These are phyloP conservation scores for Articulospora tetracladia DNA, from an alignment of 495 filamentous ascomycete species.

Conservation along the genomic window DNA sequence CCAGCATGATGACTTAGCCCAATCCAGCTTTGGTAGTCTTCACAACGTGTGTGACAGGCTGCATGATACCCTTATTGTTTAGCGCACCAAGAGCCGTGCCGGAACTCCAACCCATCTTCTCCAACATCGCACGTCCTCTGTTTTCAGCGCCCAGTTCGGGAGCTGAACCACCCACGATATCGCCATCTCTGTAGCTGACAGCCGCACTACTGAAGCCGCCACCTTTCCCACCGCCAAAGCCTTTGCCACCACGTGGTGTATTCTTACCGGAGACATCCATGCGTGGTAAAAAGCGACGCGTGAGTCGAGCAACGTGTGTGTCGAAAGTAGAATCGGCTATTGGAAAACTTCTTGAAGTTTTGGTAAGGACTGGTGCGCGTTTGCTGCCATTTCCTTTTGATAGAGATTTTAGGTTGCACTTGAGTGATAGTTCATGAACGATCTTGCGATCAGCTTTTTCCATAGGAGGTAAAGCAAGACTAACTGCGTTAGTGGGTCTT, in stretches of 20 bases:
- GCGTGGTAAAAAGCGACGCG: constrained; percentile 42
- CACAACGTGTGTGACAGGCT: constrained; percentile 83
- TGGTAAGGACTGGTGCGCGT: constrained; percentile 74
- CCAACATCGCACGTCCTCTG: constrained; percentile 80
- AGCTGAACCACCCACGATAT: constrained; percentile 79
- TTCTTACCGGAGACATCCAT: constrained; percentile 25
- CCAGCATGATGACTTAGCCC: too few relatives aligned
- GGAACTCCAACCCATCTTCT: constrained; percentile 95
- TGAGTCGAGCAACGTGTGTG: constrained; percentile 36
- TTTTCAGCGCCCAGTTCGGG: constrained; percentile 83
- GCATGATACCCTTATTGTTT: constrained; percentile 83
- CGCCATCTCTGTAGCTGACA: constrained; percentile 74
- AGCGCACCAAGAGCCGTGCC: constrained; percentile 81
- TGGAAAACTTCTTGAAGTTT: constrained; percentile 57
- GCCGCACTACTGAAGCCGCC: constrained; percentile 33
- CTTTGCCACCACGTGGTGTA: constrained; percentile 3
- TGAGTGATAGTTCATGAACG: constrained; percentile 70
- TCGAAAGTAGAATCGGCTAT: constrained; percentile 47
- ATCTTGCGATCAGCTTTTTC: constrained; percentile 67
- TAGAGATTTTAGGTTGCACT: constrained; percentile 75
- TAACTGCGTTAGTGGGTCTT: constrained; percentile 29
- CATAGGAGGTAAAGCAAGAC: constrained; percentile 81
- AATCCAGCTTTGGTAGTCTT: constrained; percentile 83
- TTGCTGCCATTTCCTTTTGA: constrained; percentile 70
- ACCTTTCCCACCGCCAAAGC: constrained; percentile 30